Conservation (phyloP, 768 basidiomycete genomes). For the Suillus occidentalis region DNA sequence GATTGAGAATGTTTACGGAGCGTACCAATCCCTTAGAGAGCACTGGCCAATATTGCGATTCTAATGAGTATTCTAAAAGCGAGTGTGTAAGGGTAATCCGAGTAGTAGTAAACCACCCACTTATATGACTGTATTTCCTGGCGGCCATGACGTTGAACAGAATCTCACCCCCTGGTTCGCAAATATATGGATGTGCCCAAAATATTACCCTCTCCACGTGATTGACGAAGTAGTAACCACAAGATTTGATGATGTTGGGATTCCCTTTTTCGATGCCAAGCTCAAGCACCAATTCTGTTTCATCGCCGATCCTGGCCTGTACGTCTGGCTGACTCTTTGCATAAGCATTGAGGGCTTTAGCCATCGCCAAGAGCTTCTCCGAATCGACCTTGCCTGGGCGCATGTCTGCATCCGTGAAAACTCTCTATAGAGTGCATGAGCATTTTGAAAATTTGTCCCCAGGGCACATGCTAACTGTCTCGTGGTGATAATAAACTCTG, state of each 20-base stretch:
- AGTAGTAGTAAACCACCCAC: slow-evolving; percentile 5
- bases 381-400: not conserved
- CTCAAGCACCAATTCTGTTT: slow-evolving; percentile 12
- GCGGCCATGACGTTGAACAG: slow-evolving; percentile 11
- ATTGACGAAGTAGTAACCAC: slow-evolving; percentile 15
- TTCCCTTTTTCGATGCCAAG: not conserved
- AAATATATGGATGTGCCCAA: slow-evolving; percentile 9
- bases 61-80: slow-evolving; percentile 22
- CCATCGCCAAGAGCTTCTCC: not conserved
- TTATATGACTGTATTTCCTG: slow-evolving; percentile 13
- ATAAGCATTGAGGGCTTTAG: not conserved
- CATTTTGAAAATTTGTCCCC: not conserved
- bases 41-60: slow-evolving; percentile 28
- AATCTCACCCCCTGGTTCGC: slow-evolving; percentile 5
- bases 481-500: slow-evolving; percentile 23
- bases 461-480: slow-evolving; percentile 15
- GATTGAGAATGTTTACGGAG: not conserved
- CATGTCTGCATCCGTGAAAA: slow-evolving; percentile 15
- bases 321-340: not conserved
- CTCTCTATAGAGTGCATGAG: slow-evolving; percentile 1
- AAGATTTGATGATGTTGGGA: not conserved
- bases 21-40: not conserved
- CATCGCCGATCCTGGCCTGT: not conserved
- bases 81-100: not conserved
- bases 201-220: slow-evolving; percentile 8